Base-by-base conservation (phyloP, 495 filamentous ascomycete genomes). In the Lindgomyces ingoldianus region DNA sequence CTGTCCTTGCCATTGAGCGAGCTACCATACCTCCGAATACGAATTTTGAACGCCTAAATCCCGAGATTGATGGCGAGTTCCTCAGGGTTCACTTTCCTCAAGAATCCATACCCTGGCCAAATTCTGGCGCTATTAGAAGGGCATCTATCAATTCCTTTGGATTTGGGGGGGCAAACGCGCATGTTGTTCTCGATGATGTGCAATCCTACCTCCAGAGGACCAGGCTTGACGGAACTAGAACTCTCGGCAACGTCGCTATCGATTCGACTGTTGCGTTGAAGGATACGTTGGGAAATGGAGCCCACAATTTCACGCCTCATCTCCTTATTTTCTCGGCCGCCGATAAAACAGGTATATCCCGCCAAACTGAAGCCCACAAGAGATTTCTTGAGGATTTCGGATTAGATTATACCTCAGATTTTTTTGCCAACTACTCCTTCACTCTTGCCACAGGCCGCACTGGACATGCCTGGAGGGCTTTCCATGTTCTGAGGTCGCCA, bases 1-100 rank as follows among this genome's bases (percentile, higher is more conserved):
- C 74, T 8, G 64, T 79, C 14, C 60, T 80, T 3, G 58, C 64
- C 9, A 70, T 81, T 33, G 76, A 81, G 54, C 72, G 74, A 14
- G 76, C 70, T 0, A 57, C 76, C 12, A 78, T 81, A 19, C 73
- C 74, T 4, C 70, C 74, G 1, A 77, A 75, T 41, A 39, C 60
- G 1, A 54, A 70, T 0, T 70, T 77, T 24, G 55, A 75, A 3
- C 66, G 53, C 2, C 47, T 73, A 12, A 79, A 77, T 59, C 70
- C 74, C 4, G 72, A 72, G 41, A 74, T 77, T 14, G 30, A 46
- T 1, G 45, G 51, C 6, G 62, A 70, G 0, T 53, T 52, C 27
- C 45, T 51, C 9, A 60, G 60, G 65, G 18, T 71, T 67, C 3
- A 2, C 1, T 57, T 64, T 22, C 60, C 60, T 3, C 29, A 21